phyloP scores from a whole-genome alignment of 768 basidiomycete species.

The Kondoa malvinella region DNA sequence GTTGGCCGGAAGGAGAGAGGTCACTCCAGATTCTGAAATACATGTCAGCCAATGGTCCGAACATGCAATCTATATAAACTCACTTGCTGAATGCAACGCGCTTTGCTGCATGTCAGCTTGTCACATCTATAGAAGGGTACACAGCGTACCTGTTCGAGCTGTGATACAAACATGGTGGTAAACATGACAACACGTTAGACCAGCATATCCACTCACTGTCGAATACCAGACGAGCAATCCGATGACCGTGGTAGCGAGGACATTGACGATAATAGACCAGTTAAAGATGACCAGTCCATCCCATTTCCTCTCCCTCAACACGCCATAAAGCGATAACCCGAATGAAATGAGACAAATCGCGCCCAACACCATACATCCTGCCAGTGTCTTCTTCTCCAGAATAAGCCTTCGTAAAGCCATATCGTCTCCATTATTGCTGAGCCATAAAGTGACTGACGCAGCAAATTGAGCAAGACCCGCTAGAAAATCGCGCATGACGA shows the following conservation, averaged over 20 bases:
- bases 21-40: slow-evolving; percentile 3
- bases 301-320: background rate
- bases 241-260: slow-evolving; percentile 5
- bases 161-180: too few species aligned
- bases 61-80: background rate
- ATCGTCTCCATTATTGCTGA: background rate
- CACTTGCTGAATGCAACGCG: slow-evolving; percentile 7
- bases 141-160: too few species aligned
- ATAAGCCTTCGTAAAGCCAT: background rate
- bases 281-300: slow-evolving; percentile 9
- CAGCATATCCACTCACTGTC: slow-evolving; percentile 10
- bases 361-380: background rate
- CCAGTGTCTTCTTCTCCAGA: background rate
- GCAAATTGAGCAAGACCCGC: too few species aligned
- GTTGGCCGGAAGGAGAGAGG: background rate
- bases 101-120: background rate
- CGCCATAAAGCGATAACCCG: background rate
- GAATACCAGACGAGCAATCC: slow-evolving; percentile 20
- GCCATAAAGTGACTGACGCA: background rate
- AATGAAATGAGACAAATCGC: background rate
- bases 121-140: too few species aligned
- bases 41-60: background rate
- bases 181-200: too few species aligned
- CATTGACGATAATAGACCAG: slow-evolving; percentile 9
- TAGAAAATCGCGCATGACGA: too few species aligned